Evolutionary conservation across 2,329 filamentous ascomycete species (phyloP).

Genomic region (Colletotrichum sp.): DNA sequence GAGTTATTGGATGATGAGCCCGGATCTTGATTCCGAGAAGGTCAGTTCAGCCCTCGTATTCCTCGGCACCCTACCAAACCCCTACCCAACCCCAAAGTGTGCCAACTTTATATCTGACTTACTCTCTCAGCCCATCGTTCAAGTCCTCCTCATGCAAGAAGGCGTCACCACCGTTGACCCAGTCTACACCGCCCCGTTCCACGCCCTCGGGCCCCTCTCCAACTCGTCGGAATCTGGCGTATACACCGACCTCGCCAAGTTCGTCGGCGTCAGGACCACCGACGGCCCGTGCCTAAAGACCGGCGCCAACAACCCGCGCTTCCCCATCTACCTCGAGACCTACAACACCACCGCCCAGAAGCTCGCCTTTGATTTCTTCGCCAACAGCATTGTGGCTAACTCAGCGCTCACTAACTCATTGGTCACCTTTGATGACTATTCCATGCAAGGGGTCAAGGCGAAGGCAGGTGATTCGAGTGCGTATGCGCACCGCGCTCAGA

Average conservation of each 20-base stretch:
- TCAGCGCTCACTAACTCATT: constrained; percentile 34
- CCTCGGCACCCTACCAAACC: no score
- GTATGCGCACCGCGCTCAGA: constrained; percentile 49
- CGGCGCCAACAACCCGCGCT: constrained; percentile 41
- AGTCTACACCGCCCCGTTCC: constrained; percentile 45
- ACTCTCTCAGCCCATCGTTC: constrained; percentile 39
- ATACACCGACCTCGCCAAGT: constrained; percentile 48
- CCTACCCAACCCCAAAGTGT: neutral
- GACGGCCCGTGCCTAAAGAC: constrained; percentile 44
- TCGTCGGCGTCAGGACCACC: constrained; percentile 42
- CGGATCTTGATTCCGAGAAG: constrained; percentile 38
- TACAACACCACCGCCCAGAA: constrained; percentile 37
- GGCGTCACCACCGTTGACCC: constrained; percentile 42
- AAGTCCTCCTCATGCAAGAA: constrained; percentile 46
- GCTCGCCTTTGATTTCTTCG: constrained; percentile 35
- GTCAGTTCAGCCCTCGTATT: no score
- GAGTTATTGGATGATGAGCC: constrained; percentile 48
- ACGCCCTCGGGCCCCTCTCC: constrained; percentile 41
- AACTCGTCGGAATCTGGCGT: constrained; percentile 34
- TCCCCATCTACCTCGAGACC: constrained; percentile 45
- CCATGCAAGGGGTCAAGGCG: constrained; percentile 46
- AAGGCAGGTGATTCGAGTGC: constrained; percentile 41
- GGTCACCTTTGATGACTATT: constrained; percentile 62
- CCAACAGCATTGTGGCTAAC: constrained; percentile 22
- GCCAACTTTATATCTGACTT: neutral